Percentiles rank a stretch among this genome's conserved stretches.
Evolutionary conservation across 78 protist species (phyloP).

Genomic region (Polysphondylium violaceum): DNA sequence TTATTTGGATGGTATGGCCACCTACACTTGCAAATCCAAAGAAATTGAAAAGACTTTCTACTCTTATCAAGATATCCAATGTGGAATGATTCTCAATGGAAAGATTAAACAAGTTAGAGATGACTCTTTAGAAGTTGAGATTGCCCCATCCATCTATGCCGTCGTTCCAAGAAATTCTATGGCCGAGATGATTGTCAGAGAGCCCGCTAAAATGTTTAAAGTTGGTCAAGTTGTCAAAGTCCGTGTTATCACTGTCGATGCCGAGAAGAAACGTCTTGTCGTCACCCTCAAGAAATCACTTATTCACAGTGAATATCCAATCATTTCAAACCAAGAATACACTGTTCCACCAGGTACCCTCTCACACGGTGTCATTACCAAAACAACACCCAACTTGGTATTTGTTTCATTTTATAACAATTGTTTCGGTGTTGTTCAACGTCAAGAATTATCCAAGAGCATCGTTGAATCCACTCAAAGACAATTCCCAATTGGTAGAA

Average conservation of each 20-base stretch:
- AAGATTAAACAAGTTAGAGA: constrained; percentile 33
- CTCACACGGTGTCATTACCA: constrained; percentile 65
- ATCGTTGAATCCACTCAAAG: constrained; percentile 13
- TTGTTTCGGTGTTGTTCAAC: constrained; percentile 38
- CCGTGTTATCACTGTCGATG: constrained; percentile 38
- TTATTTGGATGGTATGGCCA: constrained; percentile 34
- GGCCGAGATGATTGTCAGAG: constrained; percentile 2
- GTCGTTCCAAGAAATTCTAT: constrained; percentile 43
- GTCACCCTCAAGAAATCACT: constrained; percentile 55
- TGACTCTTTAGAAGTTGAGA: constrained; percentile 31
- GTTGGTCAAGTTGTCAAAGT: constrained; percentile 39
- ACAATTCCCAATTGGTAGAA: constrained; percentile 15
- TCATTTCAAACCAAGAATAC: neutral
- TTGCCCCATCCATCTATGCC: constrained; percentile 18
- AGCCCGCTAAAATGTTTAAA: constrained; percentile 39
- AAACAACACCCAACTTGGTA: neutral
- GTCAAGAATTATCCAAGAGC: constrained; percentile 4
- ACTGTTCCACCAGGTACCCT: neutral
- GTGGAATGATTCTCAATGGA: constrained; percentile 39
- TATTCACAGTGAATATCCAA: constrained; percentile 32
- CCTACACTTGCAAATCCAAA: constrained; percentile 2
- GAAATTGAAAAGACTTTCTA: constrained; percentile 15
- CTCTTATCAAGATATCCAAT: constrained; percentile 14
- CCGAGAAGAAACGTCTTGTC: constrained; percentile 48
- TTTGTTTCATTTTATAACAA: constrained; percentile 44